Conservation (phyloP, 2,329 filamentous ascomycete genomes). For the Phoma herbarum region DNA sequence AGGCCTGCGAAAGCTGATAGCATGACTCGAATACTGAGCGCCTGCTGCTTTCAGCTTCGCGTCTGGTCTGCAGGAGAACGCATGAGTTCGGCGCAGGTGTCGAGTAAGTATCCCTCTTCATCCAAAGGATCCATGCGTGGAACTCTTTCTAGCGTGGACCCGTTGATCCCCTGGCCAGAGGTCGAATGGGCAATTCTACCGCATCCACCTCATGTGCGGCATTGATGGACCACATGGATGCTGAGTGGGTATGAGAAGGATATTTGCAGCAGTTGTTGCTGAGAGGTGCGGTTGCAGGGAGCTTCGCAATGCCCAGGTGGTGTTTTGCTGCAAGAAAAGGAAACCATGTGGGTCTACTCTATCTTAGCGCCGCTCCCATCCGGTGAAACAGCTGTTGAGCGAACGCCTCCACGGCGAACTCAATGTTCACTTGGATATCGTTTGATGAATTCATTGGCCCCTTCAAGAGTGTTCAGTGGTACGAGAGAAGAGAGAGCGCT, state of each 20-base stretch:
- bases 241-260: background rate
- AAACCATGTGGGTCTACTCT: constrained; percentile 12
- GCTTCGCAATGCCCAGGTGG: constrained; percentile 10
- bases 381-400: constrained; percentile 18
- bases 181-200: background rate
- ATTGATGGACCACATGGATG: background rate
- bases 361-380: constrained; percentile 7
- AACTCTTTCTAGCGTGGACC: background rate
- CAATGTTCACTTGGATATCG: background rate
- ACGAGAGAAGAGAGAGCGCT: background rate
- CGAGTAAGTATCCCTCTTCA: background rate
- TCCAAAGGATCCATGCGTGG: background rate
- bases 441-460: background rate
- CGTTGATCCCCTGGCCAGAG: background rate
- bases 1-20: background rate
- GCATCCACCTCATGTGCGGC: background rate
- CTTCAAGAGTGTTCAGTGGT: background rate
- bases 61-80: background rate
- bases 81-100: background rate
- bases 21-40: background rate
- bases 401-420: background rate
- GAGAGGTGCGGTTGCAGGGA: background rate
- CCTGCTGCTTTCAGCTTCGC: background rate
- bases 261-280: background rate
- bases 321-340: constrained; percentile 16